Conservation (phyloP, 352 stramenopile species). For the Stramenopiles sp. region DNA sequence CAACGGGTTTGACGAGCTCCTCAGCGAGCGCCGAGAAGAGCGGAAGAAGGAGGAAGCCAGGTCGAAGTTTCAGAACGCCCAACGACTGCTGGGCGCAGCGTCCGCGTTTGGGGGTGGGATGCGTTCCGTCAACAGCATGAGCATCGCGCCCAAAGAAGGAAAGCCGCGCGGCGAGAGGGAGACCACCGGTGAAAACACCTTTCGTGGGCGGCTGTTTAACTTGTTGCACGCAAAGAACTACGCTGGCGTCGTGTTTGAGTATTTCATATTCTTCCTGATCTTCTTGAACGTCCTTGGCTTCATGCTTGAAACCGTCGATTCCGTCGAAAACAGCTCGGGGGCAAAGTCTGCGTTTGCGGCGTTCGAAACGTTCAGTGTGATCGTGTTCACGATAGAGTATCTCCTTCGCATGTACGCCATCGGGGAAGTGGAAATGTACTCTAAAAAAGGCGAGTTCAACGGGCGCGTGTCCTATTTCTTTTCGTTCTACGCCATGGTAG, state of each 20-base stretch:
- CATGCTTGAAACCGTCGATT: neutral
- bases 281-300: neutral
- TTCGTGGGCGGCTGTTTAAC: neutral
- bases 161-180: neutral
- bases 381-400: conserved; percentile 48
- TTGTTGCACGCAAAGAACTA: neutral
- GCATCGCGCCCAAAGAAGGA: neutral
- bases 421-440: neutral
- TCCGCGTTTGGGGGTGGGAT: neutral
- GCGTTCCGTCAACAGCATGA: neutral
- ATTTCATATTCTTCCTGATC: neutral
- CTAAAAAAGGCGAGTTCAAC: neutral
- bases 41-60: neutral
- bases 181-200: neutral
- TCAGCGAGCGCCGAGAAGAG: conserved; percentile 23
- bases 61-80: neutral
- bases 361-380: conserved; percentile 34
- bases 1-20: conserved; percentile 40
- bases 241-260: neutral
- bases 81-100: neutral
- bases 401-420: conserved; percentile 24
- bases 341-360: neutral
- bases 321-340: neutral
- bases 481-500: conserved; percentile 45
- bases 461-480: conserved; percentile 27